phyloP scores from a whole-genome alignment of 108 stramenopile species.

The Skeletonema grethae region DNA sequence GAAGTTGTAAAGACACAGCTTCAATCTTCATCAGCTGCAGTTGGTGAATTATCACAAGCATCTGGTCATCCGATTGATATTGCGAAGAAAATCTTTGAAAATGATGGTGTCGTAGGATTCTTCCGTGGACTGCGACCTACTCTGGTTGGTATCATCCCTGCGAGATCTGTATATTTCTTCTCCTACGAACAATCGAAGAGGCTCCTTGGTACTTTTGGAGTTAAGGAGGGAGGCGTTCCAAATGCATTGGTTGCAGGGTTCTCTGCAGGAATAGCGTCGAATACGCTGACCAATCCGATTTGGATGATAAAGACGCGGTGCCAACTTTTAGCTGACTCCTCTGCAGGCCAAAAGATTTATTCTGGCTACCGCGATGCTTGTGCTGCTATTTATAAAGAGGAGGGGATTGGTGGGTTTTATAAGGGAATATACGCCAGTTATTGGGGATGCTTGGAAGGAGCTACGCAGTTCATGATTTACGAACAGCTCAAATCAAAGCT shows the following conservation, averaged over 20 bases:
- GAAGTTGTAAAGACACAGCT: conserved; percentile 94
- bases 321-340: conserved; percentile 78
- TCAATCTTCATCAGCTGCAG: conserved; percentile 74
- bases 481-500: conserved; percentile 84
- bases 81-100: conserved; percentile 68
- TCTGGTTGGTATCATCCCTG: conserved; percentile 90
- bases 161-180: conserved; percentile 91
- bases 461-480: conserved; percentile 89
- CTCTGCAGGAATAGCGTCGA: conserved; percentile 65
- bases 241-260: conserved; percentile 72
- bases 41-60: conserved; percentile 46
- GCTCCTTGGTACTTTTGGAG: conserved; percentile 48
- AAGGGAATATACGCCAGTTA: conserved; percentile 92
- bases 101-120: conserved; percentile 75
- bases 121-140: conserved; percentile 81
- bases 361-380: conserved; percentile 79
- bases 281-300: conserved; percentile 92
- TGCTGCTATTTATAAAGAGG: conserved; percentile 72
- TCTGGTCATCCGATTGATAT: conserved; percentile 59
- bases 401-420: conserved; percentile 86
- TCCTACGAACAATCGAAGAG: conserved; percentile 73
- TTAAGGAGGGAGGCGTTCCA: conserved; percentile 61
- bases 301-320: conserved; percentile 95
- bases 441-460: conserved; percentile 93
- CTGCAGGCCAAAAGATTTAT: conserved; percentile 82